These are phyloP conservation scores for Schizonepeta tenuifolia DNA, from an alignment of 257 asterid species.

Conservation along the genomic window DNA sequence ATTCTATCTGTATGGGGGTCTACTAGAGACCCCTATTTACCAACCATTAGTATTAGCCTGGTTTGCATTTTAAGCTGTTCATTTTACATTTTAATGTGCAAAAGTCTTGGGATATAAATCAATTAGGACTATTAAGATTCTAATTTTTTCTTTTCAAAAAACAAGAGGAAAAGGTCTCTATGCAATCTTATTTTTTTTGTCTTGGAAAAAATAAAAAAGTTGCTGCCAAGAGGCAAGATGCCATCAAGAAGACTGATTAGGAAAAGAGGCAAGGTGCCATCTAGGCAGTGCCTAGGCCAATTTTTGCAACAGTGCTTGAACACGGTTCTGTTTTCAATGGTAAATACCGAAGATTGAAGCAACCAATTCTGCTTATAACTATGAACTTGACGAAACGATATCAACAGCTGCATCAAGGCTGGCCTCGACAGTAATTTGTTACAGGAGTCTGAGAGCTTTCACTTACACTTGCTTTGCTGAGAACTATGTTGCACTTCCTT, in stretches of 20 bases:
- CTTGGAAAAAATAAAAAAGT: not conserved
- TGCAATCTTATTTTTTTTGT: not conserved
- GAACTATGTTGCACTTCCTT: constrained; percentile 23
- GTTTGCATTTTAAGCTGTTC: not conserved
- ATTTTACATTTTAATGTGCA: not conserved
- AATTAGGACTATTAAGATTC: not conserved
- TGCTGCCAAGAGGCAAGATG: not conserved
- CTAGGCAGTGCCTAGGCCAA: not conserved
- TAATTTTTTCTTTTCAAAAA: not conserved
- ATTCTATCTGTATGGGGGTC: no score
- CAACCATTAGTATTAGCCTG: not conserved
- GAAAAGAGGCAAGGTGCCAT: not conserved
- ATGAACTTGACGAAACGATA: not conserved
- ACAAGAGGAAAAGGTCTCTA: not conserved
- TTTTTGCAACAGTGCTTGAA: not conserved
- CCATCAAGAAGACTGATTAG: not conserved
- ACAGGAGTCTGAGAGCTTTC: constrained; percentile 17
- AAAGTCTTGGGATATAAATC: not conserved
- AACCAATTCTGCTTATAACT: not conserved
- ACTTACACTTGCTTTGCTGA: constrained; percentile 9
- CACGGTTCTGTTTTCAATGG: constrained; percentile 13
- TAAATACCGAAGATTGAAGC: not conserved
- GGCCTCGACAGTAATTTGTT: constrained; percentile 10
- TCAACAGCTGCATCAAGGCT: not conserved
- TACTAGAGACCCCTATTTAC: not conserved